A percentile compares a stretch with the other conserved stretches of the same genome.
These are phyloP conservation scores for Anaeramoeba flamelloides DNA, from an alignment of 78 protist genomes.

Conservation along the genomic window DNA sequence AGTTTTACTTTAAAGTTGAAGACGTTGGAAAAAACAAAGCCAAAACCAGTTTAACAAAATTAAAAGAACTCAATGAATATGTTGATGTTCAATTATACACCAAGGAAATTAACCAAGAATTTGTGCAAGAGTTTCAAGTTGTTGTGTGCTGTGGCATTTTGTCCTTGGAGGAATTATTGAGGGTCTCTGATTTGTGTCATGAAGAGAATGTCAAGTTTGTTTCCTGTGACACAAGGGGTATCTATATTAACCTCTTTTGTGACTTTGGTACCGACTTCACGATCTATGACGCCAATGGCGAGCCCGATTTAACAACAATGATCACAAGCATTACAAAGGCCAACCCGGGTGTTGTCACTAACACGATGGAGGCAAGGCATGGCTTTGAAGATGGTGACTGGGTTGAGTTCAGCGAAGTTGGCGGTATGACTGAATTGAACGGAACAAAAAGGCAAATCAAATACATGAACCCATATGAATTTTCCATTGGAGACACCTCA, in stretches of 20 bases:
- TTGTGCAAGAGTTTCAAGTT: neutral
- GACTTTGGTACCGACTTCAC: neutral
- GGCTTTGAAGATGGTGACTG: neutral
- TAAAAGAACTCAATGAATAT: neutral
- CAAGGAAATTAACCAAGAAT: neutral
- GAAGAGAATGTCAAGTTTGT: neutral
- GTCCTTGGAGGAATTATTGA: neutral
- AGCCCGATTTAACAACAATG: neutral
- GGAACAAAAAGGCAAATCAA: neutral
- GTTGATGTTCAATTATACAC: neutral
- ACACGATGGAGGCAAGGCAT: neutral
- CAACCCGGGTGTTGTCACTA: neutral
- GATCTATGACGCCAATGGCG: neutral
- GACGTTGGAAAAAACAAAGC: neutral
- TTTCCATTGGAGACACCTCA: neutral
- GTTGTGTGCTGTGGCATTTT: neutral
- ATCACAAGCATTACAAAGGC: neutral
- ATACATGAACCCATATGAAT: neutral
- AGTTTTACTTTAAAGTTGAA: neutral
- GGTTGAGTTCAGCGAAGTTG: neutral
- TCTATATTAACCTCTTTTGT: neutral
- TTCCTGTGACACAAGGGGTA: neutral
- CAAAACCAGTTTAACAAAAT: neutral
- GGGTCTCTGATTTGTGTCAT: neutral
- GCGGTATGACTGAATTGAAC: neutral